Evolutionary conservation across 805 yeast genomes (phyloP), one percentile per base, ranked within the genome.

Genomic region (Hanseniaspora pseudoguilliermondii): DNA sequence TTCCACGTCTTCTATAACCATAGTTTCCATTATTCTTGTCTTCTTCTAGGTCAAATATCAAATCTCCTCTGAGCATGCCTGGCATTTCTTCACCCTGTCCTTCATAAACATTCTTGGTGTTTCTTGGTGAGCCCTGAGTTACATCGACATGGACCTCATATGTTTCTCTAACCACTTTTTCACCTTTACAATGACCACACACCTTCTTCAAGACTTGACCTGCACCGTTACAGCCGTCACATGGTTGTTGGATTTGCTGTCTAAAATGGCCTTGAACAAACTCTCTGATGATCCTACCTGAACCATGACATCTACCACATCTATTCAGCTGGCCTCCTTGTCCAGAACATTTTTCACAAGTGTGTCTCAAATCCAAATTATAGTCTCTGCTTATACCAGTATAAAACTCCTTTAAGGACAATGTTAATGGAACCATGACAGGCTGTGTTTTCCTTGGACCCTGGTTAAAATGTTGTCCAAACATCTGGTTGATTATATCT

Each of bases 51-150:
- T 72, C 74, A n/a, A 89, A 73, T 27, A 76, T 66, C 56, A 93
- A 71, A 69, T 91, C 87, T 20, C 98, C 98, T 3, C 95, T 79
- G 5, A 75, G 77, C 75, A 80, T 76, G 55, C 86, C 95, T 2
- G 97, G 97, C 60, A 76, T 76, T 65, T 82, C 84, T 65, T 91
- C 95, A 6, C 91, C 89, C 67, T 88, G 88, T 2, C 91, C 95
- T 49, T 74, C 74, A 51, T 83, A 71, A 1, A 78, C 75, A 60
- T 80, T 79, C 43, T 75, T 75, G 61, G 76, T 75, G 57, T 79
- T 77, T 62, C 90, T 73, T 11, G 79, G 75, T 10, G 82, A 71
- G 27, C 98, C 98, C 0, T 89, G 83, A 40, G 76, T 77, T 20
- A 93, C 62, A 62, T 79, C 78, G 20, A 89, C 70, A 47, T 74